Percentiles rank a stretch among this genome's conserved stretches.
These are phyloP conservation scores for Acanthamoeba healyi DNA, from an alignment of 208 protist genomes.

Conservation along the genomic window DNA sequence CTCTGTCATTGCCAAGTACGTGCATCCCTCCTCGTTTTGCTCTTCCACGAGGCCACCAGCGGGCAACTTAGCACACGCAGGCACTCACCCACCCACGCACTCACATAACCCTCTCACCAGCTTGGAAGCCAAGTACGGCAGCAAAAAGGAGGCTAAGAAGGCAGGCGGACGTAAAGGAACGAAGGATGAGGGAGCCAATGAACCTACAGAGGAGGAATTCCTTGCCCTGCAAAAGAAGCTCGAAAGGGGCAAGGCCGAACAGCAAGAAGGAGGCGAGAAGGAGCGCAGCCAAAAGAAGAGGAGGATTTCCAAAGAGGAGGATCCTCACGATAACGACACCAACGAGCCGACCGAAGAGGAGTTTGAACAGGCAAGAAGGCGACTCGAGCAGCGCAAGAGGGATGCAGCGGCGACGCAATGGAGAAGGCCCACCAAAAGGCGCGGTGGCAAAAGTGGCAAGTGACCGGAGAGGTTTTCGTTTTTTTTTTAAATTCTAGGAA, in stretches of 20 bases:
- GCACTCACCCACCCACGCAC: too few species aligned
- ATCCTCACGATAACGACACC: neutral
- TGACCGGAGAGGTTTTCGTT: too few species aligned
- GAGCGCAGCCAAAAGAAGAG: constrained; percentile 34
- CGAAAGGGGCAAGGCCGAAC: constrained; percentile 1
- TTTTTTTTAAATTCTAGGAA: too few species aligned
- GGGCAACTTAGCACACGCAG: too few species aligned
- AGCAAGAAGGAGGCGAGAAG: neutral
- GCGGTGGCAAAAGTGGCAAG: neutral
- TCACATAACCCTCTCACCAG: too few species aligned
- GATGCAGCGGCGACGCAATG: neutral
- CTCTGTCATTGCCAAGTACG: constrained; percentile 40
- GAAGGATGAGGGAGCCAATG: neutral
- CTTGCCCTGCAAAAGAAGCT: neutral
- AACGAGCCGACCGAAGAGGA: constrained; percentile 39
- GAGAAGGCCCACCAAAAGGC: neutral
- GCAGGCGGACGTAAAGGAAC: neutral
- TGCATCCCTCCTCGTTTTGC: neutral
- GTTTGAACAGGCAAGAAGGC: constrained; percentile 24
- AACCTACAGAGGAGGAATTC: constrained; percentile 57
- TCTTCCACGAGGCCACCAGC: too few species aligned
- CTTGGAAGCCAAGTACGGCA: constrained; percentile 66
- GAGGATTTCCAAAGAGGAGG: neutral
- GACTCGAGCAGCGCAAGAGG: neutral
- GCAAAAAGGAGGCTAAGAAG: neutral